A percentile compares a stretch with the other conserved stretches of the same genome.
These are phyloP conservation scores for Tolypocladium nubicola DNA, from an alignment of 2,329 filamentous ascomycete genomes.

Conservation along the genomic window DNA sequence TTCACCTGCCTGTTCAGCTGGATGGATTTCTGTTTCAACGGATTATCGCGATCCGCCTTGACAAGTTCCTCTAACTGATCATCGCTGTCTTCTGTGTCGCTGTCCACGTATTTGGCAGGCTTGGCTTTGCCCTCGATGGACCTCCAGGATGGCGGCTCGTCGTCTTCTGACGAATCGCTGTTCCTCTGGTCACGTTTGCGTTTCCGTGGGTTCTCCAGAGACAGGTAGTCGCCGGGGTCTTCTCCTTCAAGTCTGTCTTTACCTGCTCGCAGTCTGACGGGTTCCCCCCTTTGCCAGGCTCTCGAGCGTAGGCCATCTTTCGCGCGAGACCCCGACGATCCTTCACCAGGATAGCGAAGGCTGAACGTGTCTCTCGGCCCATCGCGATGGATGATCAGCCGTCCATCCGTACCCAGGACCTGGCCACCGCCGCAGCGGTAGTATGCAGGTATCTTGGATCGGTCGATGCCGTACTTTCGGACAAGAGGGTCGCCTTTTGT, in stretches of 20 bases:
- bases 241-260: slow-evolving; percentile 11
- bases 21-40: slow-evolving; percentile 43
- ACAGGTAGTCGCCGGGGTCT: slow-evolving; percentile 35
- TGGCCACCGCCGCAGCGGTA: slow-evolving; percentile 56
- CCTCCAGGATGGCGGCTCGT: slow-evolving; percentile 47
- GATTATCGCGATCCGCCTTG: slow-evolving; percentile 25
- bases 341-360: slow-evolving; percentile 33
- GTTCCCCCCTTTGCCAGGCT: slow-evolving; percentile 21
- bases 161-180: slow-evolving; percentile 30
- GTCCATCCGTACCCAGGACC: slow-evolving; percentile 54
- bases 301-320: slow-evolving; percentile 38
- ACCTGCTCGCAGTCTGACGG: slow-evolving; percentile 27
- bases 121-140: slow-evolving; percentile 57
- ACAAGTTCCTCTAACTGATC: slow-evolving; percentile 27
- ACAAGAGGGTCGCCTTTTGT: slow-evolving; percentile 68
- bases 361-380: slow-evolving; percentile 46
- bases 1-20: slow-evolving; percentile 55
- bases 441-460: slow-evolving; percentile 62
- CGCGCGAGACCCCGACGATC: slow-evolving; percentile 18
- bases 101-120: slow-evolving; percentile 31
- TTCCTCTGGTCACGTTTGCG: slow-evolving; percentile 22
- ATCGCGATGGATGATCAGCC: slow-evolving; percentile 57
- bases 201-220: slow-evolving; percentile 32
- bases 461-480: slow-evolving; percentile 62
- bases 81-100: slow-evolving; percentile 38